phyloP scores from a whole-genome alignment of 2,329 filamentous ascomycete species.

The Pseudocercospora ulei region DNA sequence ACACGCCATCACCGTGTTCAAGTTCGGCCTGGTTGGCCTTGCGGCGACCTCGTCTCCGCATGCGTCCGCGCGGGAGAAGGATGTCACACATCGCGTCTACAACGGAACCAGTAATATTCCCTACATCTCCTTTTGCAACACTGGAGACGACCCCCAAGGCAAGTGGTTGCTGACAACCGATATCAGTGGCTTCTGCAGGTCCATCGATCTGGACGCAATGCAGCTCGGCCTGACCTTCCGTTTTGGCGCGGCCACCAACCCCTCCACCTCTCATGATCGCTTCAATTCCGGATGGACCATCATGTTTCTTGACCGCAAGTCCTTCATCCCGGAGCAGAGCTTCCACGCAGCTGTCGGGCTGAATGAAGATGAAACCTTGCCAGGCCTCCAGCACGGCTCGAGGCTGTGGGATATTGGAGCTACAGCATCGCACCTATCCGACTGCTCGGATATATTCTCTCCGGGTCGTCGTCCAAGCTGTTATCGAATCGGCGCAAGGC shows the following conservation, averaged over 20 bases:
- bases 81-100: slow-evolving; percentile 27
- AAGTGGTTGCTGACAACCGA: slow-evolving; percentile 50
- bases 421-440: slow-evolving; percentile 22
- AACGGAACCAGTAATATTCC: slow-evolving; percentile 46
- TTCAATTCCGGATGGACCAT: slow-evolving; percentile 34
- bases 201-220: slow-evolving; percentile 28
- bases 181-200: slow-evolving; percentile 37
- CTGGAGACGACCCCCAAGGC: slow-evolving; percentile 46
- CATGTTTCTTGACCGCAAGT: slow-evolving; percentile 34
- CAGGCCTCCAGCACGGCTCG: slow-evolving; percentile 16
- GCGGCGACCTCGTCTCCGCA: slow-evolving; percentile 12
- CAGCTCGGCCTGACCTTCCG: slow-evolving; percentile 24
- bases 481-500: no score
- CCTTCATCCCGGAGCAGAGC: slow-evolving; percentile 28
- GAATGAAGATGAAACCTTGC: slow-evolving; percentile 18
- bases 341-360: slow-evolving; percentile 26
- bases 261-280: slow-evolving; percentile 22
- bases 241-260: slow-evolving; percentile 17
- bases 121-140: slow-evolving; percentile 51
- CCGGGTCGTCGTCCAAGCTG: background rate
- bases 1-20: slow-evolving; percentile 48
- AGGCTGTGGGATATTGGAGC: slow-evolving; percentile 30
- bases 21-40: slow-evolving; percentile 45
- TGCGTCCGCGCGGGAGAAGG: slow-evolving; percentile 14
- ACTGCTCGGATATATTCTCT: slow-evolving; percentile 18